Percentiles rank a stretch among this genome's conserved stretches.
phyloP scores from a whole-genome alignment of 2,329 filamentous ascomycete species.

The Sclerotinia sclerotiorum region DNA sequence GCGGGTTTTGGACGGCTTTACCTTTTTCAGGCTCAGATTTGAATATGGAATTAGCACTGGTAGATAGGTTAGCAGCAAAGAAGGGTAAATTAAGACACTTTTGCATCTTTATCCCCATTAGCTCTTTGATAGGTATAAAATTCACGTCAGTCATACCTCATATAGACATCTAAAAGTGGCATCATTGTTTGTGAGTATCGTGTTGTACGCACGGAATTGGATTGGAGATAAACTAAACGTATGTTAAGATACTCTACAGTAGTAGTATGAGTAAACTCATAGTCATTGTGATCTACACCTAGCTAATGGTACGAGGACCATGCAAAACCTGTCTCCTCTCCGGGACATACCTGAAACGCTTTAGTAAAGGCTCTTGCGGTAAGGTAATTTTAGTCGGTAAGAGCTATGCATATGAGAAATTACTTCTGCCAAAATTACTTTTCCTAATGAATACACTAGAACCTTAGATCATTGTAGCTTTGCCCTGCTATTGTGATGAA shows the following conservation, averaged over 20 bases:
- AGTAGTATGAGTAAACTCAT: not conserved
- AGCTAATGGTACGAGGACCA: too few relatives aligned
- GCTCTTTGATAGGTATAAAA: too few relatives aligned
- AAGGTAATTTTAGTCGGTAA: too few relatives aligned
- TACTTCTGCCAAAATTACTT: not conserved
- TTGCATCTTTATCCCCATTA: not conserved
- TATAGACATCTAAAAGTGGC: not conserved
- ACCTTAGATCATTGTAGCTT: not conserved
- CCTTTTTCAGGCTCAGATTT: not conserved
- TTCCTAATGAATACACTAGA: not conserved
- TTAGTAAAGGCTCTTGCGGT: not conserved
- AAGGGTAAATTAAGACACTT: not conserved
- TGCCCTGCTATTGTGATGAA: not conserved
- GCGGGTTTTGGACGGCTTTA: not conserved
- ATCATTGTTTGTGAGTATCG: not conserved
- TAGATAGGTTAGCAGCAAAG: not conserved
- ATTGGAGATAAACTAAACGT: too few relatives aligned
- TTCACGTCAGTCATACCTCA: not conserved
- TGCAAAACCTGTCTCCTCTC: too few relatives aligned
- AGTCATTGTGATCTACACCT: not conserved
- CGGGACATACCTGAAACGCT: not conserved
- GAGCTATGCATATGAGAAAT: not conserved
- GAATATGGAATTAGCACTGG: not conserved
- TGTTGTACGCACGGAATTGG: not conserved
- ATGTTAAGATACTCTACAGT: not conserved